These are phyloP conservation scores for Ulota crispa DNA, from an alignment of 225 moss, liverwort and hornwort species.

Conservation along the genomic window DNA sequence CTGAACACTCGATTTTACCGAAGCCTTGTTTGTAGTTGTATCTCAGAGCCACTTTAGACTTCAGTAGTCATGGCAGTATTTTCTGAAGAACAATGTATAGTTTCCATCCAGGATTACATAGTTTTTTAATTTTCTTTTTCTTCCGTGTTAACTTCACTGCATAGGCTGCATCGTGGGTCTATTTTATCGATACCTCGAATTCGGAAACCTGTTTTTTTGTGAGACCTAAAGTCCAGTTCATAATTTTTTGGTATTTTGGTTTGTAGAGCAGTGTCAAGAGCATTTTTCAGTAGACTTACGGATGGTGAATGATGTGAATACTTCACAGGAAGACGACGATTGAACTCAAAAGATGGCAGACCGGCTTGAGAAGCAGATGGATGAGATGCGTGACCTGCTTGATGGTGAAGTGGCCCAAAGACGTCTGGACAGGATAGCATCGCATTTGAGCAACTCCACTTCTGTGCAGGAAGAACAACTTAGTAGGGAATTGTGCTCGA, in stretches of 20 bases:
- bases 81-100: conserved; percentile 1
- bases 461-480: conserved; percentile 48
- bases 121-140: neutral
- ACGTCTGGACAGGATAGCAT: conserved; percentile 58
- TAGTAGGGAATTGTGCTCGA: conserved; percentile 44
- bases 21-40: neutral
- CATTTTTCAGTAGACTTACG: conserved; percentile 13
- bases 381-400: conserved; percentile 33
- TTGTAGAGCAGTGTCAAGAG: conserved; percentile 15
- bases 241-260: neutral
- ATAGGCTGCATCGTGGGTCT: neutral
- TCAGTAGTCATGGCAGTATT: conserved; percentile 3
- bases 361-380: conserved; percentile 40
- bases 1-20: neutral
- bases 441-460: conserved; percentile 48
- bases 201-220: conserved; percentile 13
- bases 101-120: neutral
- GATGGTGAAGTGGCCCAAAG: conserved; percentile 48
- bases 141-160: neutral
- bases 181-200: neutral
- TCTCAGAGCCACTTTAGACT: neutral
- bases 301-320: conserved; percentile 18
- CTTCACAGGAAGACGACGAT: conserved; percentile 29
- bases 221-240: neutral
- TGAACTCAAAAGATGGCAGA: conserved; percentile 47